phyloP scores from a whole-genome alignment of 2,329 filamentous ascomycete genomes.

The Graphium sp. region DNA sequence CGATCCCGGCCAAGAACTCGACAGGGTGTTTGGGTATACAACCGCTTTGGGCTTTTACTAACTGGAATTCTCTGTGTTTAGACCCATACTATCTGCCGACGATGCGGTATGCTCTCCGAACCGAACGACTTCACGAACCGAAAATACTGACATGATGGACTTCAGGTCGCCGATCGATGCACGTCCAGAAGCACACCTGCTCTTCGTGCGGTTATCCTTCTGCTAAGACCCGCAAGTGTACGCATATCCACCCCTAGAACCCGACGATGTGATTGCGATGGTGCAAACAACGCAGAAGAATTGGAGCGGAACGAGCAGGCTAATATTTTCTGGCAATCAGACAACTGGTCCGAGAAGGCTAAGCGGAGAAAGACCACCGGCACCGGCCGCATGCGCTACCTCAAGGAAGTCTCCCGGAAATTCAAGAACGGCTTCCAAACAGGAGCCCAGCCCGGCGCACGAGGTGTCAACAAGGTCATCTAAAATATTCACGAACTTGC shows the following conservation, averaged over 20 bases:
- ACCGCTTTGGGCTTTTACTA: too few relatives aligned
- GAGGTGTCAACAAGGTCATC: too few relatives aligned
- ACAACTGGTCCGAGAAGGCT: conserved; percentile 99
- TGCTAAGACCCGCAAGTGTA: conserved; percentile 98
- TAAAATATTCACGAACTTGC: too few relatives aligned
- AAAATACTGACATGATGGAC: conserved; percentile 6
- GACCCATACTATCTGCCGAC: conserved; percentile 95
- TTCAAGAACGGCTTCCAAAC: conserved; percentile 98
- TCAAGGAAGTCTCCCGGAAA: conserved; percentile 80
- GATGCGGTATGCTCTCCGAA: conserved; percentile 62
- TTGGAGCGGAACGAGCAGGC: conserved; percentile 7
- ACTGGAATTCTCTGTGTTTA: too few relatives aligned
- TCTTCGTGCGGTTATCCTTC: conserved; percentile 88
- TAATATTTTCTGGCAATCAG: conserved; percentile 26
- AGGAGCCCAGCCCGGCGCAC: conserved; percentile 71
- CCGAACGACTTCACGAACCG: conserved; percentile 3
- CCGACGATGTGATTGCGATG: too few relatives aligned
- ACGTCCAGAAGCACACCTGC: conserved; percentile 99
- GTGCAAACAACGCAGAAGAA: conserved; percentile 3
- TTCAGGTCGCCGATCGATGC: conserved; percentile 83
- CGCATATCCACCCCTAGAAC: too few relatives aligned
- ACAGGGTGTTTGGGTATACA: too few relatives aligned
- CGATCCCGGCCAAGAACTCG: too few relatives aligned
- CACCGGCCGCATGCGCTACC: conserved; percentile 87
- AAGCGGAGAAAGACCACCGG: conserved; percentile 99